These are phyloP conservation scores for Pleurostoma richardsiae DNA, from an alignment of 2,329 filamentous ascomycete genomes.

Conservation along the genomic window DNA sequence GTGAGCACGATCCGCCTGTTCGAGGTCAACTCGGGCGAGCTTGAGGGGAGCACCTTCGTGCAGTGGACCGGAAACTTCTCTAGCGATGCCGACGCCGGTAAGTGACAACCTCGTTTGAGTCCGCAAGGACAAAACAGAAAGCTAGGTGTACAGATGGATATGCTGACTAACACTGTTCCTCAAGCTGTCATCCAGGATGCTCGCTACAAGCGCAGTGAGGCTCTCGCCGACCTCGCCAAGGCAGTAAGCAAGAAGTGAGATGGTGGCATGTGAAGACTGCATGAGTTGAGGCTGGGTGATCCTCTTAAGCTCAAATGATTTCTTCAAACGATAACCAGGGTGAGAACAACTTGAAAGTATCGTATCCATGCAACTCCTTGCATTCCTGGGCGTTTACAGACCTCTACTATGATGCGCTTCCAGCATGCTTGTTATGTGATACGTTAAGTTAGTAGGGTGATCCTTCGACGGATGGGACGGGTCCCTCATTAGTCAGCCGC, in stretches of 20 bases:
- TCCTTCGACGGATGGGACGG: no score
- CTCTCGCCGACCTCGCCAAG: conserved; percentile 59
- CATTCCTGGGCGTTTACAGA: no score
- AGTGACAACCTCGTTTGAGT: conserved; percentile 15
- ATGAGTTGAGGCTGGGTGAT: not conserved
- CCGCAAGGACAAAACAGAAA: no score
- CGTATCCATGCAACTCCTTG: no score
- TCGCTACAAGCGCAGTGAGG: conserved; percentile 72
- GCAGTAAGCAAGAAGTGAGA: conserved; percentile 29
- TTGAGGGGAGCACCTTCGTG: conserved; percentile 61
- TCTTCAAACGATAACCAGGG: no score
- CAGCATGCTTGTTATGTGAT: no score
- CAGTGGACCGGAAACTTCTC: conserved; percentile 68
- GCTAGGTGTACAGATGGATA: no score
- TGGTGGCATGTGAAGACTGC: not conserved
- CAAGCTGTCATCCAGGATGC: conserved; percentile 68
- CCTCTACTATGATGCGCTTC: no score
- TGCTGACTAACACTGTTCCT: not conserved
- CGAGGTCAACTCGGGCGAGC: conserved; percentile 60
- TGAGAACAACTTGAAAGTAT: no score
- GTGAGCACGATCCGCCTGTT: conserved; percentile 63
- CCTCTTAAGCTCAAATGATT: no score
- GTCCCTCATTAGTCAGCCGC: no score
- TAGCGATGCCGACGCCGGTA: conserved; percentile 65
- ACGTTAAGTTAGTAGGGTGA: no score